These are phyloP conservation scores for Boletus subcaerulescens DNA, from an alignment of 768 basidiomycete genomes.

Conservation along the genomic window DNA sequence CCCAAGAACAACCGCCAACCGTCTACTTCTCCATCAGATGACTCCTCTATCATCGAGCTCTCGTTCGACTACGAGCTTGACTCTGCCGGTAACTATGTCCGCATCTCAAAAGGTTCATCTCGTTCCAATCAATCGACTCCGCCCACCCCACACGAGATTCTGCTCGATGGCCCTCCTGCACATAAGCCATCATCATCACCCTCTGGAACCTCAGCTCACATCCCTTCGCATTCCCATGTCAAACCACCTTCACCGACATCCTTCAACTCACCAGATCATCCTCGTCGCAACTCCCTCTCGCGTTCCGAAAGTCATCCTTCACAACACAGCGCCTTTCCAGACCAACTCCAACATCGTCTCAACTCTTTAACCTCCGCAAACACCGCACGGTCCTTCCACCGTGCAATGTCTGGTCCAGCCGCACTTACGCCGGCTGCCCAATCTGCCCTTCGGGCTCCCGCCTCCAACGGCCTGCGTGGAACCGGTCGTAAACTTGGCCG, in stretches of 20 bases:
- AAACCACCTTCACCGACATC: slow-evolving; percentile 35
- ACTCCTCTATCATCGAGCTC: slow-evolving; percentile 45
- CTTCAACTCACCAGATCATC: slow-evolving; percentile 37
- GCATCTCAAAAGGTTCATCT: slow-evolving; percentile 43
- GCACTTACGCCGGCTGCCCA: slow-evolving; percentile 31
- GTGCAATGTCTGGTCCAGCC: slow-evolving; percentile 62
- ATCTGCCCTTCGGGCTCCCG: slow-evolving; percentile 26
- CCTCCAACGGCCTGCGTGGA: slow-evolving; percentile 33
- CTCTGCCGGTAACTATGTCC: slow-evolving; percentile 44
- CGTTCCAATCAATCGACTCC: slow-evolving; percentile 38
- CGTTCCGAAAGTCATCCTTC: slow-evolving; percentile 65
- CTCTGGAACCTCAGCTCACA: slow-evolving; percentile 15
- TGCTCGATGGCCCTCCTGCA: slow-evolving; percentile 24
- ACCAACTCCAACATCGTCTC: slow-evolving; percentile 29
- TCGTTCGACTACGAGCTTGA: slow-evolving; percentile 48
- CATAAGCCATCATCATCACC: slow-evolving; percentile 28
- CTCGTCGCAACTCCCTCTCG: slow-evolving; percentile 51
- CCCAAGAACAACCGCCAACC: slow-evolving; percentile 32
- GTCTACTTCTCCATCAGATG: slow-evolving; percentile 41
- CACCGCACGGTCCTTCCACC: slow-evolving; percentile 55
- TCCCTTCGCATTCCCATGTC: slow-evolving; percentile 17
- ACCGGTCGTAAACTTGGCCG: slow-evolving; percentile 34
- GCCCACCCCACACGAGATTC: slow-evolving; percentile 39
- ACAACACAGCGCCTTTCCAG: slow-evolving; percentile 33
- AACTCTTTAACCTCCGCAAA: slow-evolving; percentile 22